A percentile compares a stretch with the other conserved stretches of the same genome.
Evolutionary conservation across 441 rosid genomes (phyloP).

Genomic region (Corymbia calophylla): DNA sequence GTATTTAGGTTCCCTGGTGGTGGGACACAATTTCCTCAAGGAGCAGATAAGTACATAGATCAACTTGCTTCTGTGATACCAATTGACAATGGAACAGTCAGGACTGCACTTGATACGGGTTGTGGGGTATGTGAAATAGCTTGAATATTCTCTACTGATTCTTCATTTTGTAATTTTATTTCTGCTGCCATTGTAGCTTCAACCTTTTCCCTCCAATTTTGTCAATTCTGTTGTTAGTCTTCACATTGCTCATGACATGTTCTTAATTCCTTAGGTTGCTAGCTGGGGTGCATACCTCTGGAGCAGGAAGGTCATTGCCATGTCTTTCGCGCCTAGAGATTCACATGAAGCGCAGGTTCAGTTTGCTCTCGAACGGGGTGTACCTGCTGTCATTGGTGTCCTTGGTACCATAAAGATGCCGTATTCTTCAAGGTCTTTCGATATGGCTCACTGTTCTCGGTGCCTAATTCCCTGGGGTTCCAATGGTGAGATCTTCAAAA

Average conservation of each 20-base stretch:
- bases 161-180: not conserved
- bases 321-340: constrained; percentile 99
- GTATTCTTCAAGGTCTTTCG: constrained; percentile 88
- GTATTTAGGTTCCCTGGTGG: constrained; percentile 98
- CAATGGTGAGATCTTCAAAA: constrained; percentile 46
- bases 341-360: constrained; percentile 99
- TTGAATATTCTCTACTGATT: not conserved
- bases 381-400: constrained; percentile 96
- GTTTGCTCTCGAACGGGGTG: constrained; percentile 97
- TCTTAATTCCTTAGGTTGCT: constrained; percentile 53
- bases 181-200: not conserved
- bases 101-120: constrained; percentile 96
- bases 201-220: not conserved
- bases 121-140: constrained; percentile 68
- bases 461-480: constrained; percentile 96
- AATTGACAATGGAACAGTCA: constrained; percentile 77
- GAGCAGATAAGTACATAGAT: constrained; percentile 91
- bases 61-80: constrained; percentile 92
- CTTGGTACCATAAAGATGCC: constrained; percentile 88
- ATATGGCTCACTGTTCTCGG: constrained; percentile 98
- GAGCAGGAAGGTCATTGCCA: constrained; percentile 90
- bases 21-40: constrained; percentile 98
- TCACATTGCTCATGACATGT: not conserved
- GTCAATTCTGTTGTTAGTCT: not conserved
- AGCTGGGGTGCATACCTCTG: constrained; percentile 98